Base-by-base conservation (phyloP, 768 basidiomycete genomes). In the Pseudohyphozyma bogoriensis region DNA sequence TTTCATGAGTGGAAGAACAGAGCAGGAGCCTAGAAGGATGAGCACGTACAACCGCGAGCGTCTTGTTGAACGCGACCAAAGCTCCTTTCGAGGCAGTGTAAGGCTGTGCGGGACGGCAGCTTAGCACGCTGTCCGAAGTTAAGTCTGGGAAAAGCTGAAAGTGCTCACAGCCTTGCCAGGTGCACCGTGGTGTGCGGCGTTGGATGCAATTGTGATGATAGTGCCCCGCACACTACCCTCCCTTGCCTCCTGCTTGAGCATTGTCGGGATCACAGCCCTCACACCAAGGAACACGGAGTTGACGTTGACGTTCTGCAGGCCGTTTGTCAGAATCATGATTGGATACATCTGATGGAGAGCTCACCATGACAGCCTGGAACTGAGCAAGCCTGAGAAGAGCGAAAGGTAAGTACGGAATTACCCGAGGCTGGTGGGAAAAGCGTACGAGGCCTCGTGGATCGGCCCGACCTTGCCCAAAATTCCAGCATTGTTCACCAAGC, bases 41-140 rank as follows among this genome's bases (percentile, higher is more conserved):
- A 33, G 29, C 15, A 55, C 53, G 4, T 31, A 55, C 53, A 16
- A 47, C 55, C 1, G 55, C 55, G 55, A 56, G 55, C 7, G 55
- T 33, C 9, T 32, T 29, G 35, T 56, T 56, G 32, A 56, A 33
- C 9, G 44, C 31, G 33, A 56, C 29, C 24, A 56, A 45, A 1
- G 55, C 55, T 6, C 44, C 55, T 45, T 56, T 56, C n/a, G 55
- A 56, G n/a, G 55, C 55, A 45, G 44, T 46, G 55, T 56, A 56
- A 24, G 55, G 55, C 44, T 55, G 40, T 18, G 24, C 1, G 28
- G 11, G 28, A 22, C 22, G n/a, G n/a, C n/a, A n/a, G n/a, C n/a
- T n/a, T n/a, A n/a, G n/a, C n/a, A n/a, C n/a, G n/a, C n/a, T n/a
- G n/a, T n/a, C n/a, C n/a, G n/a, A n/a, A n/a, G n/a, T n/a, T n/a